A percentile compares a stretch with the other conserved stretches of the same genome.
phyloP scores from a whole-genome alignment of 2,329 filamentous ascomycete species.

The Paraphoma sp. region DNA sequence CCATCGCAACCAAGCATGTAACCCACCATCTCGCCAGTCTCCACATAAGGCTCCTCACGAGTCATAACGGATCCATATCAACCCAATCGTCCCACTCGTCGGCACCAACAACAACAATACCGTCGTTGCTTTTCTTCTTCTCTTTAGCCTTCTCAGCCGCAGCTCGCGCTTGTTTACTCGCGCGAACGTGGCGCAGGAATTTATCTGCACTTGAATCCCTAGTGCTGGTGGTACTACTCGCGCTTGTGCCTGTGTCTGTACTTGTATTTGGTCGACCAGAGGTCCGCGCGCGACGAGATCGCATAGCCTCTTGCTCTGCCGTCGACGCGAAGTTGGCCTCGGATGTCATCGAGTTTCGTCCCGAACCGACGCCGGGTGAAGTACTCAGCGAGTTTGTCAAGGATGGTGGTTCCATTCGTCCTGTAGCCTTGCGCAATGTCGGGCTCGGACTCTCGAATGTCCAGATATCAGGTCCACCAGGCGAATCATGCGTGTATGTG shows the following conservation, averaged over 20 bases:
- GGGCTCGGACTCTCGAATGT: background rate
- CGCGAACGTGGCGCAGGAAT: conserved; percentile 20
- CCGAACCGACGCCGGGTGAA: background rate
- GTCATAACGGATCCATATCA: background rate
- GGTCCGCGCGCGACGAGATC: background rate
- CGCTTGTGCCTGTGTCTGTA: background rate
- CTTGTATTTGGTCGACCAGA: background rate
- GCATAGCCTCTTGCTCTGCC: background rate
- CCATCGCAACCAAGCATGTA: too few species aligned
- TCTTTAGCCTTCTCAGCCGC: background rate
- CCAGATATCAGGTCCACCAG: too few species aligned
- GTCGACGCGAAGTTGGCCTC: background rate
- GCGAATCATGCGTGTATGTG: background rate
- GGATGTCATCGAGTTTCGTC: too few species aligned
- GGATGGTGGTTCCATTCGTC: background rate
- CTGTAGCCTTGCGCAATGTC: background rate
- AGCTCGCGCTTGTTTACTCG: conserved; percentile 17
- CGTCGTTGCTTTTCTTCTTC: background rate
- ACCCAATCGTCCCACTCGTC: background rate
- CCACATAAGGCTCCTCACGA: background rate
- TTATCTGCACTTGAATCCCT: conserved; percentile 7
- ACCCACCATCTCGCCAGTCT: too few species aligned
- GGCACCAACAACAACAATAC: background rate
- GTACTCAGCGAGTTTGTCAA: background rate
- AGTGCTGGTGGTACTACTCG: background rate